Conservation (phyloP, 371 early-diverging fungal species). For the Mucor lusitanicus region DNA sequence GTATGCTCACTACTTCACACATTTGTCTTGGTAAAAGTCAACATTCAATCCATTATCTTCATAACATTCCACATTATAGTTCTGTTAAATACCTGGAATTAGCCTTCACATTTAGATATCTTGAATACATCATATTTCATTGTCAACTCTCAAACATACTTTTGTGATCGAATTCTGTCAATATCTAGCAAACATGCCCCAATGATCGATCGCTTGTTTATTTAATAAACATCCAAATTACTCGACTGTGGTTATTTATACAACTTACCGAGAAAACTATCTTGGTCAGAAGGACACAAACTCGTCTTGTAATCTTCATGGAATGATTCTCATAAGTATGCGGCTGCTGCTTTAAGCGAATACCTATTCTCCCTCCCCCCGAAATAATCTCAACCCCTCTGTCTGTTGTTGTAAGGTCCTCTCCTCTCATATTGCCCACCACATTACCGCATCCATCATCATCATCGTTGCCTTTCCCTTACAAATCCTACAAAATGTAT, state of each 20-base stretch:
- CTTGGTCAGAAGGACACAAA: background rate
- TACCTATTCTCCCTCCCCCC: background rate
- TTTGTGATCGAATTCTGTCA: no score
- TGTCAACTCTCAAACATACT: no score
- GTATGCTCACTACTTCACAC: no score
- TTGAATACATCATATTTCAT: no score
- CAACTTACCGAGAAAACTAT: background rate
- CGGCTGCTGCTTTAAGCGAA: background rate
- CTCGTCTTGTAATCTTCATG: background rate
- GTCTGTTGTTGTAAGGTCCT: background rate
- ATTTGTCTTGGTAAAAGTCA: no score
- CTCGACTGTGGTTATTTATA: background rate
- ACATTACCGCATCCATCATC: background rate
- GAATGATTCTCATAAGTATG: background rate
- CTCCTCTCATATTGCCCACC: background rate
- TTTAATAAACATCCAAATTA: background rate
- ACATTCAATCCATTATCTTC: no score
- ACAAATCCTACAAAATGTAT: background rate
- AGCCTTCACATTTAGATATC: no score
- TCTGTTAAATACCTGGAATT: no score
- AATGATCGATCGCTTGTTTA: background rate
- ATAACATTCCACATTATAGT: no score
- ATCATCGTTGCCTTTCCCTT: background rate
- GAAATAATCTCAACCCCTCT: background rate
- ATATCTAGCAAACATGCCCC: background rate